Evolutionary conservation across 495 filamentous ascomycete species (phyloP), one percentile per base, ranked within the genome.

Genomic region (Xylaria acuta): DNA sequence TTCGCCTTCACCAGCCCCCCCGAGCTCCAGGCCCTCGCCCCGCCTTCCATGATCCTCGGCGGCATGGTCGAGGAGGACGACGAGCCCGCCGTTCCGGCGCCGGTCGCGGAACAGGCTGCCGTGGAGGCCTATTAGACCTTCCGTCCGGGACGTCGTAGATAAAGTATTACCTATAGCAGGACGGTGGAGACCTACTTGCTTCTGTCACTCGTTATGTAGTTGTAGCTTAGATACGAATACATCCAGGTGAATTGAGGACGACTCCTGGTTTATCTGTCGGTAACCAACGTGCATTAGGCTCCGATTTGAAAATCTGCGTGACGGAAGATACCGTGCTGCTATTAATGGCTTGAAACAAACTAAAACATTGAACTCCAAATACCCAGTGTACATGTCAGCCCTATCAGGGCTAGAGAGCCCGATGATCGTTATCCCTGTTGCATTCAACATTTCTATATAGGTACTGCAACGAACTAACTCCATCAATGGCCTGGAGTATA

Each of bases 1-100:
- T 85, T 85, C 78, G 80, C 84, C 53, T 86, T 83, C 71, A 84
- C 80, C n/a, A 81, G 79, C 86, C 70, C 89, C 78, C 70, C 76
- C 69, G 59, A 82, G 79, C 64, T 80, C 69, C 81, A 82, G 81
- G 81, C 83, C 18, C 74, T 82, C 47, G 80, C 82, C n/a, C 82
- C 82, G 40, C 75, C 76, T 71, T 81, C 79, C 67, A 84, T 84
- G 81, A 81, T 83, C 71, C 79, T 82, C 60, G 82, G 82, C 36
- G 82, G 82, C 62, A 84, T 84, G 82, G 75, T 72, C n/a, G 82
- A 83, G 80, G 82, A 81, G 56, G 82, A 82, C 14, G 82, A 78
- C 14, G 82, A 78, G 64, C 43, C 43, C 11, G 53, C 49, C 5
- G 81, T 74, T 6, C 32, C 56, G 6, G 53, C 63, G 18, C 6